Evolutionary conservation across 148 eudicot genomes (phyloP).

Genomic region (Chenopodium suecicum): DNA sequence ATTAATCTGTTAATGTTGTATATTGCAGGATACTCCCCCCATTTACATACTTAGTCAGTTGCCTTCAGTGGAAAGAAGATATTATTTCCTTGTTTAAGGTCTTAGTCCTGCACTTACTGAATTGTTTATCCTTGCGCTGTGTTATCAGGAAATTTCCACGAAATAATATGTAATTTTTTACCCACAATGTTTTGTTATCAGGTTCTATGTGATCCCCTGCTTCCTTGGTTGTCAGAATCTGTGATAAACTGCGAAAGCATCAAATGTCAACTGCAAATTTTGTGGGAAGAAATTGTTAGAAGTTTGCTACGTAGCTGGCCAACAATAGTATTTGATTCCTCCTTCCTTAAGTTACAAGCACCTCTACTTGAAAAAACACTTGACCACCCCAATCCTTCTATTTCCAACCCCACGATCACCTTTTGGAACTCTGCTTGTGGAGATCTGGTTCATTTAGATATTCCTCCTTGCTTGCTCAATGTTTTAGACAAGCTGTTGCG

Average conservation of each 20-base stretch:
- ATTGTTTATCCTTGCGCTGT: too few species aligned
- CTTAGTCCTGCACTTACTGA: conserved; percentile 3
- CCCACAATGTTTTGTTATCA: conserved; percentile 18
- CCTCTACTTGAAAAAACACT: conserved; percentile 60
- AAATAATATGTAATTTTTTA: background rate
- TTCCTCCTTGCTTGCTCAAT: conserved; percentile 50
- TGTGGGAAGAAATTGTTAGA: conserved; percentile 64
- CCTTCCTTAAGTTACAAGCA: conserved; percentile 58
- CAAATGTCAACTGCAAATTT: conserved; percentile 36
- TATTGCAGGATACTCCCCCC: conserved; percentile 53
- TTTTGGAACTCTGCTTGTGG: conserved; percentile 87
- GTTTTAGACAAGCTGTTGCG: conserved; percentile 66
- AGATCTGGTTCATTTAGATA: conserved; percentile 41
- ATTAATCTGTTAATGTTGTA: background rate
- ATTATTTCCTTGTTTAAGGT: conserved; percentile 55
- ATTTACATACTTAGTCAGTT: conserved; percentile 45
- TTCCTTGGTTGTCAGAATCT: conserved; percentile 51
- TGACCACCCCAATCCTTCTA: conserved; percentile 60
- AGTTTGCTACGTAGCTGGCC: conserved; percentile 57
- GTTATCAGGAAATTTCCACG: background rate
- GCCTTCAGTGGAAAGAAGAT: conserved; percentile 55
- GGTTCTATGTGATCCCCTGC: conserved; percentile 52
- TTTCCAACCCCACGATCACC: conserved; percentile 53
- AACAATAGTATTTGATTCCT: conserved; percentile 48
- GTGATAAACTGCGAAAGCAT: conserved; percentile 24